These are phyloP conservation scores for Primulina tabacum DNA, from an alignment of 257 asterid species.

Conservation along the genomic window DNA sequence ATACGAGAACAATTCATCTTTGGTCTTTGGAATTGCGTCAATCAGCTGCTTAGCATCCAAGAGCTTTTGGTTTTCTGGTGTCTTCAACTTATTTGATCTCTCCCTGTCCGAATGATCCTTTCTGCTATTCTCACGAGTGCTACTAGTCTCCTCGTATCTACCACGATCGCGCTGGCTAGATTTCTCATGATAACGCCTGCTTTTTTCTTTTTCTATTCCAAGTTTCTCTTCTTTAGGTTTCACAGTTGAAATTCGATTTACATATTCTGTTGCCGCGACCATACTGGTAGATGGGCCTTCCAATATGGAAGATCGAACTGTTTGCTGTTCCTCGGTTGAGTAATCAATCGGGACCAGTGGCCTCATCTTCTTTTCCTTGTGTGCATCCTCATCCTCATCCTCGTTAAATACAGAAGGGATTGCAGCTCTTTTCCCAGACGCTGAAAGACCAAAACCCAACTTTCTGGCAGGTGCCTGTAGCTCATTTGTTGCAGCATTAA, in stretches of 20 bases:
- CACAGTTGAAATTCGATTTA: constrained; percentile 57
- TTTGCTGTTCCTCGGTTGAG: constrained; percentile 77
- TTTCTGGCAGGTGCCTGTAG: constrained; percentile 66
- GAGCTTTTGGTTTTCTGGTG: constrained; percentile 77
- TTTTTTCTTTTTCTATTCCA: constrained; percentile 65
- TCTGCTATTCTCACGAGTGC: constrained; percentile 55
- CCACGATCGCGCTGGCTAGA: constrained; percentile 72
- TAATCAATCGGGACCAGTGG: constrained; percentile 98
- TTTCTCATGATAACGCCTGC: constrained; percentile 65
- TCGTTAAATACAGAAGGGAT: constrained; percentile 86
- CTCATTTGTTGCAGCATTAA: constrained; percentile 39
- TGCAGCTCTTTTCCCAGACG: constrained; percentile 81
- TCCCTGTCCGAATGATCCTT: constrained; percentile 58
- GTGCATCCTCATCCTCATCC: constrained; percentile 94
- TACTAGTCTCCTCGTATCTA: constrained; percentile 50
- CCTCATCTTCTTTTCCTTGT: constrained; percentile 95
- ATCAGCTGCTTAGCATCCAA: constrained; percentile 94
- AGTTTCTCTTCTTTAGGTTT: constrained; percentile 66
- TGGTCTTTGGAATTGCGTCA: constrained; percentile 95
- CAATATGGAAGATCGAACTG: constrained; percentile 44
- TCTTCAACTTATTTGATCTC: constrained; percentile 50
- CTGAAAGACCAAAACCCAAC: constrained; percentile 89
- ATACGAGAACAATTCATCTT: constrained; percentile 85
- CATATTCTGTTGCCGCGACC: constrained; percentile 65
- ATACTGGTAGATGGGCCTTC: constrained; percentile 53